Base-by-base conservation (phyloP, 2,329 filamentous ascomycete genomes). In the Hypoxylon sp. region DNA sequence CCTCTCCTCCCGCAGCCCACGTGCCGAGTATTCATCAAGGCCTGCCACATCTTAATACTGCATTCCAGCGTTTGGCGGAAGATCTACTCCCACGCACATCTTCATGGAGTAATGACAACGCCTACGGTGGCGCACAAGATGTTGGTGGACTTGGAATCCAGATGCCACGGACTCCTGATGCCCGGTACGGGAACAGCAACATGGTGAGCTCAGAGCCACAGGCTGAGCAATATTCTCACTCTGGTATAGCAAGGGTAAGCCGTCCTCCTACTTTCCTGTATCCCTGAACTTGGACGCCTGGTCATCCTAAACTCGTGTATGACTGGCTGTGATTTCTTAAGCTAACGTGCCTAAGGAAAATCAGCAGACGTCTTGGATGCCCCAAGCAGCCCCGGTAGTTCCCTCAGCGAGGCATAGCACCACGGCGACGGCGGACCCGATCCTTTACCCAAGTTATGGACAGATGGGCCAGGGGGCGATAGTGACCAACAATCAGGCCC, bases 261-360 rank as follows among this genome's bases (percentile, higher is more conserved):
- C n/a, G 33, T 35, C 49, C 17, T 30, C 17, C 22, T 13, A 25
- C 20, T 10, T 40, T 40, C 14, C 7, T 14, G n/a, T 6, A 22
- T n/a, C 27, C 31, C 51, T 55, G 35, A 37, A 37, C 14, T 42
- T 42, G n/a, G n/a, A 14, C 17, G 3, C 7, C 17, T 20, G n/a
- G 7, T 20, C 8, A 7, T 2, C 40, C 40, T 42, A 42, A 20
- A 42, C 40, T 20, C n/a, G n/a, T 42, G 6, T 42, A 17, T 56
- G 14, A 20, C 37, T 56, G n/a, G n/a, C 3, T 3, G 31, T n/a
- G 27, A 31, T 6, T 44, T 31, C 20, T 27, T n/a, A 31, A 46
- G n/a, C 54, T 57, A 46, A 57, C n/a, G 7, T 6, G 20, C 40
- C 13, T 20, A 35, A 57, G n/a, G 25, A 14, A 30, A 44, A 31